Percentiles rank a stretch among this genome's conserved stretches.
phyloP scores from a whole-genome alignment of 352 stramenopile genomes.

The Peronospora belbahrii region DNA sequence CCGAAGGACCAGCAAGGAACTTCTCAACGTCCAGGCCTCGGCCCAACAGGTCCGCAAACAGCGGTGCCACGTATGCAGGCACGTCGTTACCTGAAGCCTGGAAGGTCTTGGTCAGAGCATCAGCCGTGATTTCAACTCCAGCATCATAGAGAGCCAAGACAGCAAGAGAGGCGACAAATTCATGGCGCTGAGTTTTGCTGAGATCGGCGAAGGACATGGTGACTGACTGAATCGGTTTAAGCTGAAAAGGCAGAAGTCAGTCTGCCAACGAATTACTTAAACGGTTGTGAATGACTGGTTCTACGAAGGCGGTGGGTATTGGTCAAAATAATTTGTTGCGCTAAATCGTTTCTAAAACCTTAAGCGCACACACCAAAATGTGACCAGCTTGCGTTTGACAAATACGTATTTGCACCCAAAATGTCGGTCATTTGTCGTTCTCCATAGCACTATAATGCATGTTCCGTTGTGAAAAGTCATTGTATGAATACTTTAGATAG shows the following conservation, averaged over 20 bases:
- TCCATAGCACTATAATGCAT: too few species aligned
- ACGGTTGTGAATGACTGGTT: slow-evolving; percentile 63
- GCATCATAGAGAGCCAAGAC: slow-evolving; percentile 74
- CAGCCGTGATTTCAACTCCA: slow-evolving; percentile 65
- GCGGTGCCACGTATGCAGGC: slow-evolving; percentile 62
- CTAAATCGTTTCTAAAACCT: too few species aligned
- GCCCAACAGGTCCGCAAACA: slow-evolving; percentile 79
- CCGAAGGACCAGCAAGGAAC: slow-evolving; percentile 82
- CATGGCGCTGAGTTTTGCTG: slow-evolving; percentile 75
- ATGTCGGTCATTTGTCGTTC: too few species aligned
- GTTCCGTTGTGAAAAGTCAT: too few species aligned
- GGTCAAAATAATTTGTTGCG: slow-evolving; percentile 9
- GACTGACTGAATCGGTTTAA: slow-evolving; percentile 86
- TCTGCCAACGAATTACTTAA: slow-evolving; percentile 30
- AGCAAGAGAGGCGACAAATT: slow-evolving; percentile 78
- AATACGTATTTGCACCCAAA: too few species aligned
- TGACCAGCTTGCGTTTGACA: too few species aligned
- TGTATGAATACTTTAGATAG: too few species aligned
- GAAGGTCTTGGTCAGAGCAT: slow-evolving; percentile 69
- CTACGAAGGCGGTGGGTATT: slow-evolving; percentile 12
- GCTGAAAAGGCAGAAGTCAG: slow-evolving; percentile 69
- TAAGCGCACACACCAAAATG: too few species aligned
- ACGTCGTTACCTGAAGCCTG: slow-evolving; percentile 75
- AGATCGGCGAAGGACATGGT: slow-evolving; percentile 84
- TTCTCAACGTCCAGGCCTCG: slow-evolving; percentile 82